A percentile compares a stretch with the other conserved stretches of the same genome.
phyloP scores from a whole-genome alignment of 306 rosid species.

The Lagenaria siceraria region DNA sequence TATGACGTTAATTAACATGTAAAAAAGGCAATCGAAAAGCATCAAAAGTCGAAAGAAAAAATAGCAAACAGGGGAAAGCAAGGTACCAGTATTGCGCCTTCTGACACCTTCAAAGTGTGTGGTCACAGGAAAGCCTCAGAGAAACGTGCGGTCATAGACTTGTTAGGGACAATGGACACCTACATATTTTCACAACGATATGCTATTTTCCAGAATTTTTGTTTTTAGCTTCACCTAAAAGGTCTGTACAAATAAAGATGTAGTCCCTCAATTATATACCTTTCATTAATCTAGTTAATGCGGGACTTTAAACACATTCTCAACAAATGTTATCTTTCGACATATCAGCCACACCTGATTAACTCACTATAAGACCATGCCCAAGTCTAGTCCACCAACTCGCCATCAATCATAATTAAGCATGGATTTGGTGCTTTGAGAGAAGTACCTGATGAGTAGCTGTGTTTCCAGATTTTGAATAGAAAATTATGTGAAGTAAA shows the following conservation, averaged over 20 bases:
- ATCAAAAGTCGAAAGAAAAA: background rate
- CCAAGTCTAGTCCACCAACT: background rate
- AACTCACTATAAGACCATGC: too few species aligned
- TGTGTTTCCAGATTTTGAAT: background rate
- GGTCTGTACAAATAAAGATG: too few species aligned
- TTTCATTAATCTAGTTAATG: too few species aligned
- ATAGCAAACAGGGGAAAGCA: background rate
- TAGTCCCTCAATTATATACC: too few species aligned
- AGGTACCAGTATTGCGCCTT: background rate
- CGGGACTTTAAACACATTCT: too few species aligned
- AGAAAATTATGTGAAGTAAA: background rate
- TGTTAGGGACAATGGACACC: too few species aligned
- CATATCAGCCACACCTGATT: too few species aligned
- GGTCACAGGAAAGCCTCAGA: background rate
- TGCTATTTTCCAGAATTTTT: too few species aligned
- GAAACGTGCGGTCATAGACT: background rate
- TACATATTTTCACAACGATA: too few species aligned
- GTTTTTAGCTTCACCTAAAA: too few species aligned
- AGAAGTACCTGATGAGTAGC: background rate
- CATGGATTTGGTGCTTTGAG: background rate
- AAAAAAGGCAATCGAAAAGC: background rate
- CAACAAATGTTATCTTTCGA: too few species aligned
- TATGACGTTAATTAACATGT: background rate
- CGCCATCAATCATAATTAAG: background rate
- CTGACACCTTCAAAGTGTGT: background rate